Percentiles rank a stretch among this genome's conserved stretches.
These are phyloP conservation scores for Colletotrichum horii DNA, from an alignment of 2,329 filamentous ascomycete species.

Conservation along the genomic window DNA sequence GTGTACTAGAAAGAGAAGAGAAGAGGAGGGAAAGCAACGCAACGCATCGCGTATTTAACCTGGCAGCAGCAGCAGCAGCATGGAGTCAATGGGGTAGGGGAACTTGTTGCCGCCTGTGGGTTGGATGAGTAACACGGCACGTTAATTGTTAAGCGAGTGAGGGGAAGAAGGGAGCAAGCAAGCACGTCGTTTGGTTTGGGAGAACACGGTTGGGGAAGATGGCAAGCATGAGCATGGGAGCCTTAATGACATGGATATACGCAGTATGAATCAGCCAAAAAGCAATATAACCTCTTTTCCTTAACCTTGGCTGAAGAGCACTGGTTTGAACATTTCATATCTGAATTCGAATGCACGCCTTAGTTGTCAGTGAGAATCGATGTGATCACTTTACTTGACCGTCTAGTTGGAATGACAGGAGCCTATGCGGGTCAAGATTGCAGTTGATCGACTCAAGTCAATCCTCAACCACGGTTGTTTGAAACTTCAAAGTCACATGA, in stretches of 20 bases:
- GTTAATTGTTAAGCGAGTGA: not conserved
- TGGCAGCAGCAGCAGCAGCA: not conserved
- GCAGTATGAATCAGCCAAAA: not conserved
- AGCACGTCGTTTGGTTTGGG: not conserved
- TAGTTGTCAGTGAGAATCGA: not conserved
- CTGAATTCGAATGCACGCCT: not conserved
- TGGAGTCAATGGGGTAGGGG: not conserved
- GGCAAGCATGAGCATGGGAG: not conserved
- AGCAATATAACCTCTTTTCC: not conserved
- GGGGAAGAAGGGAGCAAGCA: not conserved
- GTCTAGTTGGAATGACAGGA: not conserved
- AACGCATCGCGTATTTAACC: not conserved
- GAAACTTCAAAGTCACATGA: not conserved
- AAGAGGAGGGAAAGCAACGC: not conserved
- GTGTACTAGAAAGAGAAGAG: conserved; percentile 61
- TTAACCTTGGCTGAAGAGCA: not conserved
- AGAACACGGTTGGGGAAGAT: not conserved
- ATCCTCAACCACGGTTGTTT: not conserved
- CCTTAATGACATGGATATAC: conserved; percentile 5
- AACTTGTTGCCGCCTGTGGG: not conserved
- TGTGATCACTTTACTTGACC: not conserved
- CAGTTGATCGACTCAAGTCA: not conserved
- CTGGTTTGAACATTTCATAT: not conserved
- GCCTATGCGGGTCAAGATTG: not conserved
- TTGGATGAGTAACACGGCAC: not conserved